Conservation (phyloP, 176 grass and related monocot genomes). For the Musa acuminata region DNA sequence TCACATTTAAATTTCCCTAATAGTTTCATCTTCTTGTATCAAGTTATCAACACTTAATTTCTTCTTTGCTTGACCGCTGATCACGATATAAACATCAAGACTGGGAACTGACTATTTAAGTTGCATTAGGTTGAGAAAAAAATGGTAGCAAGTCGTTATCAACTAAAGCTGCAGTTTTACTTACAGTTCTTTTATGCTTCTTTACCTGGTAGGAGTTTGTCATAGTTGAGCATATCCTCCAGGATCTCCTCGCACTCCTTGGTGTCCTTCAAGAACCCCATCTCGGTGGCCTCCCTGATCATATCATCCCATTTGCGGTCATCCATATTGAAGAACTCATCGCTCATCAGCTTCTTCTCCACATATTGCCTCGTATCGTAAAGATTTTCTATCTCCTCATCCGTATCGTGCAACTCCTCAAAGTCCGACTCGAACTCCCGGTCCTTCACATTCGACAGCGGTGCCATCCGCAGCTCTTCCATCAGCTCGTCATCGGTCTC, state of each 20-base stretch:
- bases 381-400: constrained; percentile 65
- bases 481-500: constrained; percentile 53
- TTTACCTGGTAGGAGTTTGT: constrained; percentile 77
- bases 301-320: constrained; percentile 54
- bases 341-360: constrained; percentile 53
- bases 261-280: constrained; percentile 36
- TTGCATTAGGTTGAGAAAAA: too few species aligned
- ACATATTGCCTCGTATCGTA: constrained; percentile 78
- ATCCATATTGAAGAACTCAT: constrained; percentile 71
- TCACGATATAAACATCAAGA: too few species aligned
- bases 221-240: constrained; percentile 80
- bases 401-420: constrained; percentile 43
- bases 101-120: too few species aligned
- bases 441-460: constrained; percentile 32
- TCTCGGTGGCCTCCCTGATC: constrained; percentile 37
- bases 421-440: constrained; percentile 53
- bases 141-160: neutral
- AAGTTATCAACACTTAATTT: too few species aligned
- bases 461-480: constrained; percentile 40
- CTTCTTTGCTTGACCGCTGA: too few species aligned
- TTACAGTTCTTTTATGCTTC: neutral
- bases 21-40: too few species aligned
- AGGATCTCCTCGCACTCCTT: constrained; percentile 77
- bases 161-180: neutral
- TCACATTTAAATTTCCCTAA: neutral